Conservation (phyloP, 1,139 yeast species). For the Yamadazyma songkhlaensis region DNA sequence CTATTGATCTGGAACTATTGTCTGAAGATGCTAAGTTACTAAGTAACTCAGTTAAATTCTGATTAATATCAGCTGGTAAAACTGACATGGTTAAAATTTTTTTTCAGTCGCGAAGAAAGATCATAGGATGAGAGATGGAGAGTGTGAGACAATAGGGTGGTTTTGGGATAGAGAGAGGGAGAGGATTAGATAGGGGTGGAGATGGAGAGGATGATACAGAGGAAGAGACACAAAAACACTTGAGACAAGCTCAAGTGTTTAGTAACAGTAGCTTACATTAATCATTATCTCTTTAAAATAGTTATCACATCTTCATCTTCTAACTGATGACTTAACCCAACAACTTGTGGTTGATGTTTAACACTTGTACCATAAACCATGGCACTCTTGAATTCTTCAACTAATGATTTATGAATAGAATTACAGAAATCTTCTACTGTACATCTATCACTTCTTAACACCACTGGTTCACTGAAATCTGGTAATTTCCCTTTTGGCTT, state of each 20-base stretch:
- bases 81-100: slow-evolving; percentile 51
- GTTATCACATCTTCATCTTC: slow-evolving; percentile 98
- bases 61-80: slow-evolving; percentile 61
- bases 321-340: slow-evolving; percentile 76
- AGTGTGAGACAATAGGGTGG: too few species aligned
- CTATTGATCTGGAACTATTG: slow-evolving; percentile 68
- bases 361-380: slow-evolving; percentile 90
- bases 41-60: slow-evolving; percentile 51
- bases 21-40: slow-evolving; percentile 75
- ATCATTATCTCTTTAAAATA: slow-evolving; percentile 65
- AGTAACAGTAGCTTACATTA: too few species aligned
- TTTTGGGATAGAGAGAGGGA: too few species aligned
- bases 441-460: slow-evolving; percentile 74
- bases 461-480: slow-evolving; percentile 93
- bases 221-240: too few species aligned
- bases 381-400: slow-evolving; percentile 90
- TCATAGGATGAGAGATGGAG: too few species aligned
- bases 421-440: slow-evolving; percentile 95
- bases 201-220: too few species aligned
- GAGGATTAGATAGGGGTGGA: too few species aligned
- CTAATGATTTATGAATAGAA: slow-evolving; percentile 90
- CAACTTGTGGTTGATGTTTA: slow-evolving; percentile 97
- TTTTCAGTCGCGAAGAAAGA: too few species aligned
- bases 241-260: too few species aligned
- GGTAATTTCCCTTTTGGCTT: slow-evolving; percentile 95